Conservation (phyloP, 2,329 filamentous ascomycete species). For the Aspergillus pseudotamarii region DNA sequence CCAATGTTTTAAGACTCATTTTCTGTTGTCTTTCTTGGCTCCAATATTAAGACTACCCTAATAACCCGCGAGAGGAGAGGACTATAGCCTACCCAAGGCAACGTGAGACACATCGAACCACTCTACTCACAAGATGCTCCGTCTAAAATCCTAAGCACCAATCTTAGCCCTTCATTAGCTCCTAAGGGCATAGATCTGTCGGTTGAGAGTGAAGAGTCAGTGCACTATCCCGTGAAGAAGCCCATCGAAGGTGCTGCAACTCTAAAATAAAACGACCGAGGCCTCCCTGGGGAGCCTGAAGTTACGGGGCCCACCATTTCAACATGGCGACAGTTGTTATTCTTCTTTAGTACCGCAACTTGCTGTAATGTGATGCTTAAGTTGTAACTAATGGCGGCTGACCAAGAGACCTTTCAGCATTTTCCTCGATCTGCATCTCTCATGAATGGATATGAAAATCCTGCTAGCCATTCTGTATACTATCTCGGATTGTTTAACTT, state of each 20-base stretch:
- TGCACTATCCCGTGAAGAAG: background rate
- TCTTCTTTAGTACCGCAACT: background rate
- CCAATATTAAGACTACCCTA: background rate
- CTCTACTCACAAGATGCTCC: background rate
- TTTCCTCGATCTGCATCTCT: conserved; percentile 9
- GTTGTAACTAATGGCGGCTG: background rate
- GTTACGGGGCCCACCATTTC: background rate
- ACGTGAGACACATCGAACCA: background rate
- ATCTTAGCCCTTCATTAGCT: background rate
- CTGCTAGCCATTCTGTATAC: too few relatives aligned
- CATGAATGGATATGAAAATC: conserved; percentile 2
- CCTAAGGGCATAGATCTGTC: background rate
- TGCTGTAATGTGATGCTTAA: background rate
- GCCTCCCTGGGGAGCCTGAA: background rate
- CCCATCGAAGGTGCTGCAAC: background rate
- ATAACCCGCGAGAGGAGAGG: background rate
- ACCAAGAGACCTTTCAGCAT: conserved; percentile 3
- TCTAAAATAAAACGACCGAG: background rate
- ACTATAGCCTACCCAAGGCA: background rate
- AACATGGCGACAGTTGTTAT: conserved; percentile 11
- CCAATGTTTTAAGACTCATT: background rate
- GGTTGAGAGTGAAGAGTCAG: background rate
- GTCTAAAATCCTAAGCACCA: background rate
- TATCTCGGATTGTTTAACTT: too few relatives aligned
- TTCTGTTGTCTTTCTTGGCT: background rate